Evolutionary conservation across 2,329 filamentous ascomycete species (phyloP).

Genomic region (Pseudogymnoascus sp.): DNA sequence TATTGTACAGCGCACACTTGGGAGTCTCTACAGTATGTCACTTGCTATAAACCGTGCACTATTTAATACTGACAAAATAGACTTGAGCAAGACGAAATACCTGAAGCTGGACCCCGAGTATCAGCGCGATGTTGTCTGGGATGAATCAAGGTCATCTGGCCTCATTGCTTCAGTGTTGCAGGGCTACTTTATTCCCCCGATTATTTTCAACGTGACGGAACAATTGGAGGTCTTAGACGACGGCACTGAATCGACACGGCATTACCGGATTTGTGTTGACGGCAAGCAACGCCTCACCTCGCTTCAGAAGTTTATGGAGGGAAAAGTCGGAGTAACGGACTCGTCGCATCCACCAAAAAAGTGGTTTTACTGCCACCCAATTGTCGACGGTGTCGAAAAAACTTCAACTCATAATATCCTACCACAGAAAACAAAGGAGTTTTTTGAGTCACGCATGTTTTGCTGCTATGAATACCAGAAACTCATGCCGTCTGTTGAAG

Average conservation of each 20-base stretch:
- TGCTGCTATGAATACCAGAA: slow-evolving; percentile 37
- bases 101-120: slow-evolving; percentile 40
- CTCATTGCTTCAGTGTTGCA: slow-evolving; percentile 27
- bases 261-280: slow-evolving; percentile 36
- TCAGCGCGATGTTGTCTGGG: slow-evolving; percentile 41
- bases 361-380: slow-evolving; percentile 32
- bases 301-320: slow-evolving; percentile 37
- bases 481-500: slow-evolving; percentile 35
- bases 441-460: slow-evolving; percentile 35
- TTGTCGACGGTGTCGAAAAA: slow-evolving; percentile 19
- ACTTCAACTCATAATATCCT: slow-evolving; percentile 29
- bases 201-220: slow-evolving; percentile 37
- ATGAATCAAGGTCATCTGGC: slow-evolving; percentile 27
- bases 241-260: slow-evolving; percentile 14
- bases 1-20: slow-evolving; percentile 21
- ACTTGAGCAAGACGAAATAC: slow-evolving; percentile 25
- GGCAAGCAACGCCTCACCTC: slow-evolving; percentile 43
- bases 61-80: slow-evolving; percentile 12
- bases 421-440: slow-evolving; percentile 28
- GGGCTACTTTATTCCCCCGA: slow-evolving; percentile 37
- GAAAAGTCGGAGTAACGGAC: slow-evolving; percentile 38
- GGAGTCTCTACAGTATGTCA: slow-evolving; percentile 20
- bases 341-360: slow-evolving; percentile 30
- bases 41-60: slow-evolving; percentile 3
- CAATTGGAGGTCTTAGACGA: slow-evolving; percentile 14